phyloP scores from a whole-genome alignment of 352 stramenopile genomes.

The Aphanomyces astaci region DNA sequence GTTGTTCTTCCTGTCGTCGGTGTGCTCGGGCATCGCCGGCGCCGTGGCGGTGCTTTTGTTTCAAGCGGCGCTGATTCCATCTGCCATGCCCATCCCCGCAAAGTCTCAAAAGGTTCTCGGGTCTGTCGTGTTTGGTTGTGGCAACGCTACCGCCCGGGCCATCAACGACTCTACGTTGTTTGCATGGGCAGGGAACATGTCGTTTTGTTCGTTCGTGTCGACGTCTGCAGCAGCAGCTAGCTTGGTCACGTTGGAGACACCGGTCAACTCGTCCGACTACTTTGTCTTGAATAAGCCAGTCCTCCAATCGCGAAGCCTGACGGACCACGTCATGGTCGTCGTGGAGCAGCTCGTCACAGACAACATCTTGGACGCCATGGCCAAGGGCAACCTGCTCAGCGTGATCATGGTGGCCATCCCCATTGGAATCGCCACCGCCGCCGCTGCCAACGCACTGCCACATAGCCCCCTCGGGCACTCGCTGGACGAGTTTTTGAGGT shows the following conservation, averaged over 20 bases:
- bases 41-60: background rate
- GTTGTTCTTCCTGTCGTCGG: background rate
- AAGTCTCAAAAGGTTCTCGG: background rate
- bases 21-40: background rate
- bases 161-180: too few relatives aligned
- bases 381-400: slow-evolving; percentile 28
- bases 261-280: background rate
- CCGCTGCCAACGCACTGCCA: background rate
- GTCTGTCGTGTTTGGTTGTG: too few relatives aligned
- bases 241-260: background rate
- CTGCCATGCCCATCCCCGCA: background rate
- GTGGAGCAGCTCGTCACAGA: slow-evolving; percentile 7
- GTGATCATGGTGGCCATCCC: slow-evolving; percentile 36
- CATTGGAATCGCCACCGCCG: slow-evolving; percentile 29
- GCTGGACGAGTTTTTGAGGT: slow-evolving; percentile 6
- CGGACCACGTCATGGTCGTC: background rate
- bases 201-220: too few relatives aligned
- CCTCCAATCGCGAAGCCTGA: background rate
- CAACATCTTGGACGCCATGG: slow-evolving; percentile 33
- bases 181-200: too few relatives aligned
- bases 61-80: background rate
- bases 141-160: too few relatives aligned
- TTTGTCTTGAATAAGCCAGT: background rate
- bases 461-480: background rate
- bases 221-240: too few relatives aligned